Percentiles rank a stretch among this genome's conserved stretches.
These are phyloP conservation scores for Arthrobotrys sphaeroides DNA, from an alignment of 2,329 filamentous ascomycete genomes.

Conservation along the genomic window DNA sequence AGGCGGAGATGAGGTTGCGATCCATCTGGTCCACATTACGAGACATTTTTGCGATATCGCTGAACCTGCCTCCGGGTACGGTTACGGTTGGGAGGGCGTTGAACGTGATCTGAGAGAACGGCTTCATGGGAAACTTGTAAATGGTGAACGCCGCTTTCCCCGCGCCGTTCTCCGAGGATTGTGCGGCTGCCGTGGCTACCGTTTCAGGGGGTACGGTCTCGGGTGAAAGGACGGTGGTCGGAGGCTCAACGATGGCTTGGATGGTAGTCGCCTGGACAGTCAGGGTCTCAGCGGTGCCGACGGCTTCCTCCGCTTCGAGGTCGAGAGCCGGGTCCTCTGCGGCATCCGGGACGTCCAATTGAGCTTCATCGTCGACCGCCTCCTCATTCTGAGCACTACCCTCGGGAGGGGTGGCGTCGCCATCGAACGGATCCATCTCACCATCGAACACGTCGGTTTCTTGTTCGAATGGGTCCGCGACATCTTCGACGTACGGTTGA, in stretches of 20 bases:
- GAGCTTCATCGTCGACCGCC: conserved; percentile 65
- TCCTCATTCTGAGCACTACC: conserved; percentile 64
- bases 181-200: conserved; percentile 33
- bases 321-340: conserved; percentile 25
- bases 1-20: conserved; percentile 88
- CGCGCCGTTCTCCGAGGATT: conserved; percentile 59
- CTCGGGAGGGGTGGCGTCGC: conserved; percentile 13
- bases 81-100: conserved; percentile 66
- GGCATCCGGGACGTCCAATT: conserved; percentile 58
- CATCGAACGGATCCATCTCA: conserved; percentile 47
- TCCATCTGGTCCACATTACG: conserved; percentile 99
- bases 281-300: conserved; percentile 62
- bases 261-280: conserved; percentile 11
- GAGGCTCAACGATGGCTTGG: conserved; percentile 11
- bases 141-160: conserved; percentile 78
- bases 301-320: conserved; percentile 56
- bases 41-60: conserved; percentile 93
- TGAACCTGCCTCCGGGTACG: conserved; percentile 77
- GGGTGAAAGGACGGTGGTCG: conserved; percentile 22
- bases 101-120: conserved; percentile 89
- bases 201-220: conserved; percentile 10
- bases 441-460: conserved; percentile 42
- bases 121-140: conserved; percentile 95
- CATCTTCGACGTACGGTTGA: conserved; percentile 48
- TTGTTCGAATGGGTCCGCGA: conserved; percentile 46